Percentiles rank a stretch among this genome's conserved stretches.
These are phyloP conservation scores for Fusarium hainanense DNA, from an alignment of 2,329 filamentous ascomycete genomes.

Conservation along the genomic window DNA sequence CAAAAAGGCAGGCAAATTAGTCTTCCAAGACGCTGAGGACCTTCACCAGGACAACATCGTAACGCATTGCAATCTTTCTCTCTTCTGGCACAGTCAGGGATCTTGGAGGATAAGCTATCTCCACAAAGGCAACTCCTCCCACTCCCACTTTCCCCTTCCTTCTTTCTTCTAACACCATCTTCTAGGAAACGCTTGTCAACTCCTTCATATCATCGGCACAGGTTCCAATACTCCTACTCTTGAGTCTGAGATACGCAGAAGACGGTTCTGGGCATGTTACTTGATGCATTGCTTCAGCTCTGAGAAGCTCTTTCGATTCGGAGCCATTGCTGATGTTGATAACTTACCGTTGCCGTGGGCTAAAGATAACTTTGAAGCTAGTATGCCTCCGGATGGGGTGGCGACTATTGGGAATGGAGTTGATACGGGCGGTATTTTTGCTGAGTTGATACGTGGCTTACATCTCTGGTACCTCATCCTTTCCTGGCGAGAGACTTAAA, in stretches of 20 bases:
- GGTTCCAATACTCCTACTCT: not conserved
- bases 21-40: constrained; percentile 25
- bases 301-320: not conserved
- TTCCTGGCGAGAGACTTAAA: rapidly evolving
- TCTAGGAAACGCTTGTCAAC: constrained; percentile 29
- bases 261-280: not conserved
- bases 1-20: constrained; percentile 14
- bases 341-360: not conserved
- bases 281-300: constrained; percentile 5
- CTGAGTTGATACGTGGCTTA: not conserved
- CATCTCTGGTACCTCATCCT: not conserved
- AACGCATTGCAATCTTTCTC: constrained; percentile 30
- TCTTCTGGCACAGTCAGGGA: constrained; percentile 41
- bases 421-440: not conserved
- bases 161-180: too few species aligned
- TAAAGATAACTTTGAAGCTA: not conserved
- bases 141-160: too few species aligned
- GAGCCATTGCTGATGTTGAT: not conserved
- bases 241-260: rapidly evolving
- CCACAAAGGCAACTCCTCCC: constrained; percentile 13
- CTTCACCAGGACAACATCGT: constrained; percentile 31
- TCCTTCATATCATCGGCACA: constrained; percentile 25
- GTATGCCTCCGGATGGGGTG: rapidly evolving
- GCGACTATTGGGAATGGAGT: not conserved
- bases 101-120: constrained; percentile 38